Conservation (phyloP, 2,329 filamentous ascomycete species). For the Stachybotrys chartarum region DNA sequence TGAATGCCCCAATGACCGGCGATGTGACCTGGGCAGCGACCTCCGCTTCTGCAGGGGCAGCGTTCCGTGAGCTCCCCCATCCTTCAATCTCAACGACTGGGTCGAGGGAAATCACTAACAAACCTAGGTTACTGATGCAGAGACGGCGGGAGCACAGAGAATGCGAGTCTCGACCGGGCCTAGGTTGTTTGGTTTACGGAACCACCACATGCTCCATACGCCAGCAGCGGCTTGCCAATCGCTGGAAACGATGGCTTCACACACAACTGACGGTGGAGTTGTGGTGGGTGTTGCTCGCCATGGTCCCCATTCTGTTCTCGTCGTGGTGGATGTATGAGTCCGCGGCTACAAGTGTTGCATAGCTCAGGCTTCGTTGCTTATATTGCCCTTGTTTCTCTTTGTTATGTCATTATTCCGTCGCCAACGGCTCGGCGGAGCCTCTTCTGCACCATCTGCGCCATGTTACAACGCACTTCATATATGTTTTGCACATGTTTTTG, state of each 20-base stretch:
- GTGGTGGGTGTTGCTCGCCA: constrained; percentile 40
- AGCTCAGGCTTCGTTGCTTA: background rate
- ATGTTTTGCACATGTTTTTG: background rate
- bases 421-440: too few relatives aligned
- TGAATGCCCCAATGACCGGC: constrained; percentile 53
- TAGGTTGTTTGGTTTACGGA: constrained; percentile 49
- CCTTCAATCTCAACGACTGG: too few relatives aligned
- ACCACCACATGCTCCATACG: constrained; percentile 40
- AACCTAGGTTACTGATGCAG: constrained; percentile 46
- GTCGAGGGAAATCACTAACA: background rate
- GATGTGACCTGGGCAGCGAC: constrained; percentile 53
- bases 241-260: constrained; percentile 36
- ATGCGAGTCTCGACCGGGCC: constrained; percentile 49
- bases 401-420: too few relatives aligned
- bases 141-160: constrained; percentile 52
- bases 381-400: background rate
- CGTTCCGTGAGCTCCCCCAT: constrained; percentile 39
- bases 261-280: constrained; percentile 36
- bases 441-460: too few relatives aligned
- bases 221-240: constrained; percentile 34
- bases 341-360: background rate
- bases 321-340: constrained; percentile 25
- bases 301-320: constrained; percentile 31
- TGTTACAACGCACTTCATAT: too few relatives aligned
- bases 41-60: constrained; percentile 53